A percentile compares a stretch with the other conserved stretches of the same genome.
Conservation (phyloP, 345 rosid species). For the Kernera saxatilis region DNA sequence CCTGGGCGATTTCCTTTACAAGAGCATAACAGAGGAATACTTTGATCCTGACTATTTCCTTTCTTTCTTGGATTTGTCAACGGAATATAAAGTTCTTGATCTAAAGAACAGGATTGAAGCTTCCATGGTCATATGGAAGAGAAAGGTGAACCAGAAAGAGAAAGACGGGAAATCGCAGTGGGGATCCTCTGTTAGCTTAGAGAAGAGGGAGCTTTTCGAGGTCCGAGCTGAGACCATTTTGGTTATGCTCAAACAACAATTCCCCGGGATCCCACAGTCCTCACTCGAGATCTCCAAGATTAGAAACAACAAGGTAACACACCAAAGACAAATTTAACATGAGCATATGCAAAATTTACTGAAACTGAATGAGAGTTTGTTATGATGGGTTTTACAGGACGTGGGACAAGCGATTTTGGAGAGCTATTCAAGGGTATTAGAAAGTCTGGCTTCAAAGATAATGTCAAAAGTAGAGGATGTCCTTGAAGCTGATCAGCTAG, state of each 20-base stretch:
- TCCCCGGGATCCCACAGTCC: constrained; percentile 83
- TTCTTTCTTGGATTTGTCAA: constrained; percentile 65
- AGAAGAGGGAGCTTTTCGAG: constrained; percentile 89
- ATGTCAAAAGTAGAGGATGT: constrained; percentile 78
- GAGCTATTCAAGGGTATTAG: constrained; percentile 90
- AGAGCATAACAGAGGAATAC: constrained; percentile 68
- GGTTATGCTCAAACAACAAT: constrained; percentile 64
- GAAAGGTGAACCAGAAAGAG: constrained; percentile 75
- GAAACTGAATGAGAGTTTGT: neutral
- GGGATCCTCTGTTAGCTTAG: constrained; percentile 83
- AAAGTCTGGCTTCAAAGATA: constrained; percentile 66
- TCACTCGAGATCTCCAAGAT: constrained; percentile 79
- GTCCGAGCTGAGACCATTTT: constrained; percentile 82
- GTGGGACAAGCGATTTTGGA: constrained; percentile 86
- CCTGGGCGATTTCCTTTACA: constrained; percentile 76
- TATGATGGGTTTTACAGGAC: constrained; percentile 40
- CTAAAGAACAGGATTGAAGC: constrained; percentile 94
- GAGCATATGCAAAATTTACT: neutral
- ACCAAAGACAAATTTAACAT: neutral
- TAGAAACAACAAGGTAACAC: constrained; percentile 53
- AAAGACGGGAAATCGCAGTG: constrained; percentile 78
- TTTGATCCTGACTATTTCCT: constrained; percentile 80
- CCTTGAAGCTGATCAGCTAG: constrained; percentile 49
- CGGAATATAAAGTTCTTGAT: constrained; percentile 77
- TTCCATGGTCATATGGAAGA: constrained; percentile 85